Evolutionary conservation across 768 basidiomycete species (phyloP).

Genomic region (Podaxis rugospora): DNA sequence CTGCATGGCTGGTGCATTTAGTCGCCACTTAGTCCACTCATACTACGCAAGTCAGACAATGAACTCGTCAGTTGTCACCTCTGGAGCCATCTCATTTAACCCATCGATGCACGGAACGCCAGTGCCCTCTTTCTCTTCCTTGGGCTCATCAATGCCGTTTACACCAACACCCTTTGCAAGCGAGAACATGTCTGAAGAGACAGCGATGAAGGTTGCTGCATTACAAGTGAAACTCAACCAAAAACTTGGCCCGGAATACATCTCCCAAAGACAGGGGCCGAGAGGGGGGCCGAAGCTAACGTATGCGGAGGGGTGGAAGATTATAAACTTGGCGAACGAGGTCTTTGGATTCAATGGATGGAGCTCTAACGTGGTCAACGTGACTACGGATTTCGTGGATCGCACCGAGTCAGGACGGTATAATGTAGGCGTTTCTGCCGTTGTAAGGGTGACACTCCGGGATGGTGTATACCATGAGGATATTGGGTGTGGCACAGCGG

Average conservation of each 20-base stretch:
- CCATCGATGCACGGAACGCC: constrained; percentile 53
- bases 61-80: constrained; percentile 33
- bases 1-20: constrained; percentile 55
- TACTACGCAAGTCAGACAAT: constrained; percentile 32
- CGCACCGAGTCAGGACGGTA: constrained; percentile 58
- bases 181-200: constrained; percentile 53
- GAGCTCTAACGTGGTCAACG: constrained; percentile 73
- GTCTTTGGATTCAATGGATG: constrained; percentile 98
- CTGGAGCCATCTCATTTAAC: constrained; percentile 60
- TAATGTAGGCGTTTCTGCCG: constrained; percentile 75
- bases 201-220: constrained; percentile 59
- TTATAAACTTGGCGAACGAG: constrained; percentile 96
- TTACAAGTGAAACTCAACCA: constrained; percentile 81
- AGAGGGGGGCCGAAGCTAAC: constrained; percentile 84
- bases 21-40: constrained; percentile 52
- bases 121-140: constrained; percentile 27
- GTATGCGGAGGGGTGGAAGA: constrained; percentile 97
- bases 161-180: constrained; percentile 13
- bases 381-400: constrained; percentile 80
- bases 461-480: constrained; percentile 94
- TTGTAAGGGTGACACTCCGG: constrained; percentile 80
- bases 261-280: constrained; percentile 86
- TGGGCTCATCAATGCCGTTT: constrained; percentile 15
- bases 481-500: constrained; percentile 83
- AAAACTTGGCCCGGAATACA: constrained; percentile 91